phyloP scores from a whole-genome alignment of 148 eudicot species.

The Rhododendron ovatum region DNA sequence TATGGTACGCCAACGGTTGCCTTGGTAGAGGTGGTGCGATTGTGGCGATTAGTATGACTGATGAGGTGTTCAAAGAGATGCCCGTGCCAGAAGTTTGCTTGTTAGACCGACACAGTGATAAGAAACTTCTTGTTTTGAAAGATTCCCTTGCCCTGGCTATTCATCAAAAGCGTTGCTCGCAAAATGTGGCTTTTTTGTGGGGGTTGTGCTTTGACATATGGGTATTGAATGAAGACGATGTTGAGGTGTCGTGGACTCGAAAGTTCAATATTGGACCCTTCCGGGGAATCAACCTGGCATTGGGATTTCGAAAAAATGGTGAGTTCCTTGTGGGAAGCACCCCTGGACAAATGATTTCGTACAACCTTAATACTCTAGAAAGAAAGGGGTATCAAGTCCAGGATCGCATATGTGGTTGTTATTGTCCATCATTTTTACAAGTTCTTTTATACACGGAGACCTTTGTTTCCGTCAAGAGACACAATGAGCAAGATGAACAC shows the following conservation, averaged over 20 bases:
- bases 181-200: no score
- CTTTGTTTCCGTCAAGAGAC: neutral
- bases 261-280: neutral
- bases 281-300: neutral
- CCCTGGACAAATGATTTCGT: neutral
- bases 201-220: no score
- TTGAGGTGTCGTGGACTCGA: neutral
- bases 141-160: neutral
- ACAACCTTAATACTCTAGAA: neutral
- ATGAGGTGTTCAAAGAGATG: neutral
- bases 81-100: neutral
- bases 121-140: neutral
- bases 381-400: neutral
- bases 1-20: neutral
- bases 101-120: neutral
- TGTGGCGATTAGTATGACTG: neutral
- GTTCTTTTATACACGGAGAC: neutral
- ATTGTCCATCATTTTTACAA: neutral
- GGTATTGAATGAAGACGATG: neutral
- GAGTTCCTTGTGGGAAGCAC: neutral
- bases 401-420: neutral
- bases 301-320: neutral
- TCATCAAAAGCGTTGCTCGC: neutral
- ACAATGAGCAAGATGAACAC: neutral
- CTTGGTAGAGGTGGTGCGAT: neutral